These are phyloP conservation scores for Albugo laibachii DNA, from an alignment of 352 stramenopile species.

Conservation along the genomic window DNA sequence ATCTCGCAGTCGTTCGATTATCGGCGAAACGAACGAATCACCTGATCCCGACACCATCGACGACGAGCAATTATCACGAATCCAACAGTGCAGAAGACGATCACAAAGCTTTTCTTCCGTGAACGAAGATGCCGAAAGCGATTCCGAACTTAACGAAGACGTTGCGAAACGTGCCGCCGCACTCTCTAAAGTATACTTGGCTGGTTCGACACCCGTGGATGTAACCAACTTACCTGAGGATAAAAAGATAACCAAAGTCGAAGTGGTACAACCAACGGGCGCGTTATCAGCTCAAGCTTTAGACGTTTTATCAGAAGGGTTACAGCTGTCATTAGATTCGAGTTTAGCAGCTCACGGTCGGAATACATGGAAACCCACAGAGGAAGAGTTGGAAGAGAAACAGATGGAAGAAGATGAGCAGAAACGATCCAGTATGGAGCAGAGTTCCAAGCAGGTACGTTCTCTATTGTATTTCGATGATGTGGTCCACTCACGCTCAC, in stretches of 20 bases:
- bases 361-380: constrained; percentile 21
- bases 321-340: constrained; percentile 54
- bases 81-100: not conserved
- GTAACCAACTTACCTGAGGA: constrained; percentile 55
- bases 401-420: constrained; percentile 78
- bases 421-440: constrained; percentile 59
- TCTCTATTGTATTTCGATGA: too few species aligned
- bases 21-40: constrained; percentile 24
- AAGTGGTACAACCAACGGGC: constrained; percentile 48
- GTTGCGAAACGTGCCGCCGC: constrained; percentile 46
- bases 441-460: constrained; percentile 20
- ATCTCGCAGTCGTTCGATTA: constrained; percentile 60
- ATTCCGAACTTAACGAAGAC: constrained; percentile 9
- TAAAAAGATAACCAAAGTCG: constrained; percentile 27
- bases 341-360: constrained; percentile 12
- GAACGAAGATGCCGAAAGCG: constrained; percentile 10
- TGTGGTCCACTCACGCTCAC: too few species aligned
- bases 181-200: constrained; percentile 71
- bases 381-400: constrained; percentile 70
- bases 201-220: constrained; percentile 58
- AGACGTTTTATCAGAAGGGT: constrained; percentile 48
- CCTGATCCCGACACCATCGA: constrained; percentile 9
- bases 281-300: constrained; percentile 55
- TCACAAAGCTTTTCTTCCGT: not conserved
- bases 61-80: constrained; percentile 12